Evolutionary conservation across 2,329 filamentous ascomycete genomes (phyloP), one percentile per base, ranked within the genome.

Genomic region (Emergomyces orientalis): DNA sequence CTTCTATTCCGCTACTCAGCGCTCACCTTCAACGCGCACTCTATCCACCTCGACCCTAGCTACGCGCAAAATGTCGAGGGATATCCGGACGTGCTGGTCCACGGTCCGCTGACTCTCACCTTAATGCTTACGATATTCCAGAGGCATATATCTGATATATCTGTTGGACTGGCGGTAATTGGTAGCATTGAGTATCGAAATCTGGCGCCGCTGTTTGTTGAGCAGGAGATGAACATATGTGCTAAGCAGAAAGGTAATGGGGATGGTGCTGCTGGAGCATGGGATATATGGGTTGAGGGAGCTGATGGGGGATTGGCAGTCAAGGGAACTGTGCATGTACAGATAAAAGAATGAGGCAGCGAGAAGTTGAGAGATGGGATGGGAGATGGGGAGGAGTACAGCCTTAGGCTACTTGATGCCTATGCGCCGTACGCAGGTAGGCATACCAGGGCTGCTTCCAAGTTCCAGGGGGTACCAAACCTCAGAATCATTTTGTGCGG

Each of bases 1-100:
- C 83, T 97, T 4, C 85, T 99, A 61, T 96, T 96, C 77, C 86
- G 92, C 63, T 97, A 93, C 79, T 94, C 89, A 25, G 91, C 91
- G 0, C 83, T 99, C 41, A 93, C 89, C 2, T 92, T 91, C 79
- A 99, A 99, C 75, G 90, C 91, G 1, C 94, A 99, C 75, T 81
- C 83, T 19, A 97, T 99, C 68, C 94, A 99, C 76, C 81, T 96
- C 27, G 89, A 97, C 73, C 82, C 81, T 1, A 71, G 81, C 52
- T 95, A 90, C 75, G 86, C 86, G 60, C 82, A 82, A 47, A 78
- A 83, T 14, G 78, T 86, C 14, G 94, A 97, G 74, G 89, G 89
- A 13, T 87, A 95, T 72, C 81, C 81, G 5, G 84, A 86, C 64
- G 79, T 91, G 32, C 81, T 97, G 19, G 89, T 97, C 62, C 94